Percentiles rank a stretch among this genome's conserved stretches.
Conservation (phyloP, 1,284 basidiomycete genomes). For the Cerrena zonata region DNA sequence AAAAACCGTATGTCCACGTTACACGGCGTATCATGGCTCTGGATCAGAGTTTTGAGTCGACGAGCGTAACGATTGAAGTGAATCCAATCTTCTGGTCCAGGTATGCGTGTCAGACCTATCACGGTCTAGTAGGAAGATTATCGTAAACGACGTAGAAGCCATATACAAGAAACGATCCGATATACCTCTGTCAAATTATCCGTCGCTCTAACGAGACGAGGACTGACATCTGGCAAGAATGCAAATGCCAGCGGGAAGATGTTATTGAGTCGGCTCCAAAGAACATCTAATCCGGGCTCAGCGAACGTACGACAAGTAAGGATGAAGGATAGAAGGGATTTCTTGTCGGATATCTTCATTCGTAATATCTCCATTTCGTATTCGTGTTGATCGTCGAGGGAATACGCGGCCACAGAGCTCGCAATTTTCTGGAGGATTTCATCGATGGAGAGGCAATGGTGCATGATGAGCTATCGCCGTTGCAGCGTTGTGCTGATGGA, state of each 20-base stretch:
- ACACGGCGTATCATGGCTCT: too few species aligned
- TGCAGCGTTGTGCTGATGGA: too few species aligned
- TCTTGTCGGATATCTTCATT: too few species aligned
- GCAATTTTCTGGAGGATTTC: slow-evolving; percentile 42
- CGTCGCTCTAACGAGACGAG: too few species aligned
- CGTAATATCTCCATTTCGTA: too few species aligned
- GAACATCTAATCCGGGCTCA: not conserved
- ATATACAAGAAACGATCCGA: too few species aligned
- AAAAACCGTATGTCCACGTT: too few species aligned
- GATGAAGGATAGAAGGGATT: not conserved
- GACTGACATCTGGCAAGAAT: not conserved
- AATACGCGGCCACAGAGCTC: not conserved
- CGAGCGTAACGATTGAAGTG: not conserved
- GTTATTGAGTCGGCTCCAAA: not conserved
- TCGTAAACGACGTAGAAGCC: too few species aligned
- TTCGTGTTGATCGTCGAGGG: too few species aligned
- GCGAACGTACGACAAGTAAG: not conserved
- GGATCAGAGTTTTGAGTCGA: not conserved
- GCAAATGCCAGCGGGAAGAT: not conserved
- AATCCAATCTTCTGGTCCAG: not conserved
- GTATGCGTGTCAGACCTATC: not conserved
- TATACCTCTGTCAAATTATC: too few species aligned
- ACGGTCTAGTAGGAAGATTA: too few species aligned
- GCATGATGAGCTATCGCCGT: too few species aligned
- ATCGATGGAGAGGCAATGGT: slow-evolving; percentile 43